These are phyloP conservation scores for Flaveria floridana DNA, from an alignment of 140 eudicot genomes.

Conservation along the genomic window DNA sequence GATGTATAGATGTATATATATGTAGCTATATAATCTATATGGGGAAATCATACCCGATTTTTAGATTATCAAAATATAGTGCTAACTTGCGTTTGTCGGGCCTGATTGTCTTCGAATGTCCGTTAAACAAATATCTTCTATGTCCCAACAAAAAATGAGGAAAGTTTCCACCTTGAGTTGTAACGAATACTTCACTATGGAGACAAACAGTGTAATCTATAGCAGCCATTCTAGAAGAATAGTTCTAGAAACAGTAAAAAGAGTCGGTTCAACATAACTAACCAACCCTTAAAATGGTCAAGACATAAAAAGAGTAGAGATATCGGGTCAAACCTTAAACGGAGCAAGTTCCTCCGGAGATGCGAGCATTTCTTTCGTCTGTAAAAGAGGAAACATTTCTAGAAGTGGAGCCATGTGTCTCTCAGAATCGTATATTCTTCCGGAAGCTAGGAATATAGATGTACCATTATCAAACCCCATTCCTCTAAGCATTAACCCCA, in stretches of 20 bases:
- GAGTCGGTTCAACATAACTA: constrained; percentile 1
- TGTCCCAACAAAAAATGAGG: constrained; percentile 92
- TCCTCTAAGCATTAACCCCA: constrained; percentile 95
- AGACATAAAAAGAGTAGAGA: background rate
- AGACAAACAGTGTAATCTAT: constrained; percentile 97
- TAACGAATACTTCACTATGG: constrained; percentile 93
- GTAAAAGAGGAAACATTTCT: constrained; percentile 95
- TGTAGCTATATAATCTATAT: constrained; percentile 6
- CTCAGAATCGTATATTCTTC: constrained; percentile 78
- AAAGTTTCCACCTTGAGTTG: constrained; percentile 98
- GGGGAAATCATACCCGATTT: constrained; percentile 63
- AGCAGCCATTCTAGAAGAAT: constrained; percentile 97
- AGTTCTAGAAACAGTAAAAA: constrained; percentile 56
- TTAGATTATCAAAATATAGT: constrained; percentile 68
- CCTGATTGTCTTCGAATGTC: constrained; percentile 89
- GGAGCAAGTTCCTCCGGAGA: constrained; percentile 77
- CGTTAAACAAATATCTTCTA: constrained; percentile 80
- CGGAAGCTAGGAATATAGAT: constrained; percentile 81
- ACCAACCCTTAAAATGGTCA: background rate
- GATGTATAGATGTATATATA: too few relatives aligned
- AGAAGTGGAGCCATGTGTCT: constrained; percentile 78
- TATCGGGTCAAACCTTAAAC: constrained; percentile 51
- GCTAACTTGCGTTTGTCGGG: constrained; percentile 95
- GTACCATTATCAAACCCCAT: constrained; percentile 89
- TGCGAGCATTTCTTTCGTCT: constrained; percentile 78